These are phyloP conservation scores for Lachnellula occidentalis DNA, from an alignment of 2,329 filamentous ascomycete species.

Conservation along the genomic window DNA sequence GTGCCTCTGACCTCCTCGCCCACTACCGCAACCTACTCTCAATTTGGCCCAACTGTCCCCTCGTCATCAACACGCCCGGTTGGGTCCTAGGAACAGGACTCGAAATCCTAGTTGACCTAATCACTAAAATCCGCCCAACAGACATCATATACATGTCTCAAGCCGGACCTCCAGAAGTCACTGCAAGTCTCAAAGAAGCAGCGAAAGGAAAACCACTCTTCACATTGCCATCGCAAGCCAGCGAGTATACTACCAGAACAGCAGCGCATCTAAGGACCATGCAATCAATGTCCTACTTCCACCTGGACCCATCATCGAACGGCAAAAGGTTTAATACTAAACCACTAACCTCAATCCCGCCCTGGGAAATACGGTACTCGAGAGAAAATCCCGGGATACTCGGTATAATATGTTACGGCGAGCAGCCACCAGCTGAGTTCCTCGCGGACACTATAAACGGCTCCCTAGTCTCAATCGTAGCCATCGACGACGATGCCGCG, in stretches of 20 bases:
- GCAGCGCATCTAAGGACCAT: constrained; percentile 63
- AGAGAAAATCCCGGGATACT: constrained; percentile 47
- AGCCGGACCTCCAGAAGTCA: constrained; percentile 52
- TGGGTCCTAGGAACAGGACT: constrained; percentile 69
- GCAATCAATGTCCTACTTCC: constrained; percentile 79
- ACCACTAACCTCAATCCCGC: constrained; percentile 51
- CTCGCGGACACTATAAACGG: constrained; percentile 64
- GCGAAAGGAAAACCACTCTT: constrained; percentile 39
- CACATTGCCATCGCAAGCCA: constrained; percentile 53
- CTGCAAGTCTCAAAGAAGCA: constrained; percentile 44
- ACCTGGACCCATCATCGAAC: constrained; percentile 35
- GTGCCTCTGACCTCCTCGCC: constrained; percentile 56
- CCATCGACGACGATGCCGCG: constrained; percentile 48
- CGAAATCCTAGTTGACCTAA: constrained; percentile 55
- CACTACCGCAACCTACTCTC: constrained; percentile 45
- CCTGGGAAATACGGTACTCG: constrained; percentile 58
- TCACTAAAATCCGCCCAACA: constrained; percentile 48
- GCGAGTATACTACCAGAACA: constrained; percentile 52
- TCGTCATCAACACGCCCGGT: constrained; percentile 70
- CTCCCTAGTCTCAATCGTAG: constrained; percentile 61
- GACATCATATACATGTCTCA: constrained; percentile 66
- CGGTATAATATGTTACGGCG: constrained; percentile 64
- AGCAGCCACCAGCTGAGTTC: constrained; percentile 52
- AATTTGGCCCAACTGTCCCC: constrained; percentile 41
- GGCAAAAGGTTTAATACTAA: constrained; percentile 34